Base-by-base conservation (phyloP, 78 protist species). In the Dictyostelium capitatum region DNA sequence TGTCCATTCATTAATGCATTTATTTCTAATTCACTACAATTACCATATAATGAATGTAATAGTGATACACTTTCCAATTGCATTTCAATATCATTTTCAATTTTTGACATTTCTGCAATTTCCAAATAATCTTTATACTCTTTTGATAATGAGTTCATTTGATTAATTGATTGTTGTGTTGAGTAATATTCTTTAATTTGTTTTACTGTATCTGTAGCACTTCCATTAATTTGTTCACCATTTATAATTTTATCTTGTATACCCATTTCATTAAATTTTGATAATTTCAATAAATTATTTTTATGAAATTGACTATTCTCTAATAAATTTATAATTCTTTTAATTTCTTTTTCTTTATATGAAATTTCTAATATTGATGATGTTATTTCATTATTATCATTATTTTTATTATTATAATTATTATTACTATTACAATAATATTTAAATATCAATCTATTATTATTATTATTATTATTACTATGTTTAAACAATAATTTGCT, bases 261-360 rank as follows among this genome's bases (percentile, higher is more conserved):
- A 11, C 43, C 17, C 79, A 70, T 30, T 2, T 30, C 47, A 19
- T 41, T 17, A 28, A 70, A 70, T 32, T 14, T 65, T 51, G 47
- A 12, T 5, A 67, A 67, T 50, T 15, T 64, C 30, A 19, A 5
- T 82, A 48, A 17, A 72, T 74, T 74, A n/a, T 54, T 41, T 47
- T 25, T 32, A 57, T 43, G 57, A 15, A 6, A 19, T 37, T 32
- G 53, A 54, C 90, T 54, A 25, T 41, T 41, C 23, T 23, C 20
- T 25, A 84, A 43, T 6, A 74, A 20, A 10, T 30, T 51, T 19
- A 84, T 47, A 30, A 84, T 74, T 47, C 91, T 74, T 74, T 64
- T 9, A 15, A 74, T 50, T 46, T 84, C 91, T 28, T 51, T 54
- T 28, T 84, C 82, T 84, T 74, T 78, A 53, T 43, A 43, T 15